These are phyloP conservation scores for Hypoxylon lienhwacheense DNA, from an alignment of 495 filamentous ascomycete genomes.

Conservation along the genomic window DNA sequence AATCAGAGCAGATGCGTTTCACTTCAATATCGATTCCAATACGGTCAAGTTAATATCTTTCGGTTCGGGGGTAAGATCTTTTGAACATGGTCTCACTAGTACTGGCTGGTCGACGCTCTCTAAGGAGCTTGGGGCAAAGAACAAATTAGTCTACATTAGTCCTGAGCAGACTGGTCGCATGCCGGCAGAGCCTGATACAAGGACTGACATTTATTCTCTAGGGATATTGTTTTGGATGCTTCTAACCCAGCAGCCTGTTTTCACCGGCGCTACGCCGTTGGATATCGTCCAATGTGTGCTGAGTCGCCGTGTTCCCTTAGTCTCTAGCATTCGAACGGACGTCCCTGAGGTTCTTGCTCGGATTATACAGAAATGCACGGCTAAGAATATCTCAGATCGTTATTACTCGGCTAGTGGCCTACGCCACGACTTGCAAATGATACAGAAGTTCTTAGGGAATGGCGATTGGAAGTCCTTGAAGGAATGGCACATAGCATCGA, in stretches of 20 bases:
- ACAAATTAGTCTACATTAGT: conserved; percentile 84
- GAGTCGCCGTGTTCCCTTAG: conserved; percentile 69
- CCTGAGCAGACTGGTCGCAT: conserved; percentile 91
- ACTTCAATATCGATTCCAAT: conserved; percentile 68
- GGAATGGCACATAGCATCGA: conserved; percentile 70
- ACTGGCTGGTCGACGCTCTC: conserved; percentile 81
- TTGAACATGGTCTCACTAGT: conserved; percentile 83
- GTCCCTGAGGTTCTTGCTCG: conserved; percentile 76
- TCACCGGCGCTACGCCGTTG: conserved; percentile 74
- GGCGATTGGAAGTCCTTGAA: conserved; percentile 70
- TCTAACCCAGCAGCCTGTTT: conserved; percentile 74
- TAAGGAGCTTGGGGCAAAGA: conserved; percentile 75
- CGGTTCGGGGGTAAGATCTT: conserved; percentile 79
- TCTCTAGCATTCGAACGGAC: conserved; percentile 74
- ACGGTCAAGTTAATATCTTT: conserved; percentile 78
- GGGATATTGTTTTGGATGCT: conserved; percentile 86
- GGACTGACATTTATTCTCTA: conserved; percentile 88
- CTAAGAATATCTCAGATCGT: conserved; percentile 78
- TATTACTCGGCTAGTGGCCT: conserved; percentile 84
- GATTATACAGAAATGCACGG: conserved; percentile 87
- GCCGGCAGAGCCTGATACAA: conserved; percentile 82
- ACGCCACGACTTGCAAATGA: conserved; percentile 70
- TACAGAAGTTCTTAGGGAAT: conserved; percentile 70
- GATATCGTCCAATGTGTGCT: conserved; percentile 89
- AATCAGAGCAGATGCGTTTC: conserved; percentile 83